Evolutionary conservation across 495 filamentous ascomycete genomes (phyloP).

Genomic region (Apodospora peruviana): DNA sequence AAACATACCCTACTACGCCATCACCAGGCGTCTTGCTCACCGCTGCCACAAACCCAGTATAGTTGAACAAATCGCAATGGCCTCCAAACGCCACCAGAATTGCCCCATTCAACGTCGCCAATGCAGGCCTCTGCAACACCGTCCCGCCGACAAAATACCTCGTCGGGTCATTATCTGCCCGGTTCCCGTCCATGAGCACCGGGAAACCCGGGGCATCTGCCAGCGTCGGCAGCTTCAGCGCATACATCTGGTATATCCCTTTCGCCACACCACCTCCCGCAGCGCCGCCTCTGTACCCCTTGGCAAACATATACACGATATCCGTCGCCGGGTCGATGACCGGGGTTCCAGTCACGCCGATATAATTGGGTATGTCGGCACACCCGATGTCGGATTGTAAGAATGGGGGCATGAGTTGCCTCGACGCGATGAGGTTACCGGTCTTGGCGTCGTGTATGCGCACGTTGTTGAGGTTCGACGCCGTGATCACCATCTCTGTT

Average conservation of each 20-base stretch:
- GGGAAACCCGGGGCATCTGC: conserved; percentile 33
- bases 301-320: conserved; percentile 35
- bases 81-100: conserved; percentile 38
- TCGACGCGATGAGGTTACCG: conserved; percentile 11
- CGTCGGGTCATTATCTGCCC: conserved; percentile 33
- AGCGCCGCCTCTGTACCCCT: conserved; percentile 28
- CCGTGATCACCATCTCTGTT: conserved; percentile 33
- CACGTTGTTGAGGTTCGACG: conserved; percentile 30
- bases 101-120: conserved; percentile 22
- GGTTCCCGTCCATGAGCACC: conserved; percentile 30
- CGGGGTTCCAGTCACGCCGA: conserved; percentile 32
- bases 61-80: conserved; percentile 45
- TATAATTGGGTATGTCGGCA: conserved; percentile 32
- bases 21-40: conserved; percentile 26
- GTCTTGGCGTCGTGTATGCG: conserved; percentile 6
- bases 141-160: conserved; percentile 40
- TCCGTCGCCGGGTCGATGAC: conserved; percentile 32
- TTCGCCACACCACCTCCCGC: conserved; percentile 23
- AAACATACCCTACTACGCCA: conserved; percentile 14
- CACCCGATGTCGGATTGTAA: conserved; percentile 33
- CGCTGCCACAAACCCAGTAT: conserved; percentile 35
- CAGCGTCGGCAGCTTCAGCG: conserved; percentile 28
- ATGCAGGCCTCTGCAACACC: conserved; percentile 35
- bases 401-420: conserved; percentile 20
- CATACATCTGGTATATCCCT: conserved; percentile 31